Evolutionary conservation across 2,329 filamentous ascomycete genomes (phyloP).

Genomic region (Cadophora luteo-olivacea): DNA sequence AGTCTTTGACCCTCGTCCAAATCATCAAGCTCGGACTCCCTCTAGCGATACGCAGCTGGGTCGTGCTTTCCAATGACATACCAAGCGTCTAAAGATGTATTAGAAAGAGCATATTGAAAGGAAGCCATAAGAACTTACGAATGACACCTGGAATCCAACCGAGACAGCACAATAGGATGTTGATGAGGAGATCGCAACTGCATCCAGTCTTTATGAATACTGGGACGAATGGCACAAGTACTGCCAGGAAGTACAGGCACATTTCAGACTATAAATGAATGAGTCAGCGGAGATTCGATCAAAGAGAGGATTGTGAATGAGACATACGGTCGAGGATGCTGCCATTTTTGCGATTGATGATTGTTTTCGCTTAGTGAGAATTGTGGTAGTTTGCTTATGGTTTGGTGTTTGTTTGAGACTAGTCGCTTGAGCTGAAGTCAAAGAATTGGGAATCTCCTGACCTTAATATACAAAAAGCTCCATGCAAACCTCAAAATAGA

Average conservation of each 20-base stretch:
- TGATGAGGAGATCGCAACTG: slow-evolving; percentile 49
- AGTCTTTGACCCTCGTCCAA: neutral
- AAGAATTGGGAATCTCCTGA: neutral
- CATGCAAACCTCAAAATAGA: neutral
- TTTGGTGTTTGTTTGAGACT: neutral
- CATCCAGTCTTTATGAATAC: slow-evolving; percentile 50
- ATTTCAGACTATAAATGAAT: slow-evolving; percentile 33
- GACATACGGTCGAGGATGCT: slow-evolving; percentile 23
- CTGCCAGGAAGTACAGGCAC: slow-evolving; percentile 41
- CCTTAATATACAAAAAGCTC: neutral
- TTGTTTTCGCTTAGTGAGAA: neutral
- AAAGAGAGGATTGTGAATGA: neutral
- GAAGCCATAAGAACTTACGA: slow-evolving; percentile 32
- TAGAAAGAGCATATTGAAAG: neutral
- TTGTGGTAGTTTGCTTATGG: neutral
- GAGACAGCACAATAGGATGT: slow-evolving; percentile 47
- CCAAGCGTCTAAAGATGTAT: slow-evolving; percentile 38
- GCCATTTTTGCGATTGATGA: slow-evolving; percentile 19
- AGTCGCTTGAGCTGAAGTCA: neutral
- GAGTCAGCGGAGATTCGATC: neutral
- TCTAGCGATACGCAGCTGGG: slow-evolving; percentile 31
- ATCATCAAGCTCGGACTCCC: neutral
- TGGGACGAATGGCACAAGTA: slow-evolving; percentile 40
- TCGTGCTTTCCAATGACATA: slow-evolving; percentile 41
- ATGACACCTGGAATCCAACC: slow-evolving; percentile 46